Evolutionary conservation across 192 early-diverging fungal species (phyloP).

Genomic region (Backusella circina): DNA sequence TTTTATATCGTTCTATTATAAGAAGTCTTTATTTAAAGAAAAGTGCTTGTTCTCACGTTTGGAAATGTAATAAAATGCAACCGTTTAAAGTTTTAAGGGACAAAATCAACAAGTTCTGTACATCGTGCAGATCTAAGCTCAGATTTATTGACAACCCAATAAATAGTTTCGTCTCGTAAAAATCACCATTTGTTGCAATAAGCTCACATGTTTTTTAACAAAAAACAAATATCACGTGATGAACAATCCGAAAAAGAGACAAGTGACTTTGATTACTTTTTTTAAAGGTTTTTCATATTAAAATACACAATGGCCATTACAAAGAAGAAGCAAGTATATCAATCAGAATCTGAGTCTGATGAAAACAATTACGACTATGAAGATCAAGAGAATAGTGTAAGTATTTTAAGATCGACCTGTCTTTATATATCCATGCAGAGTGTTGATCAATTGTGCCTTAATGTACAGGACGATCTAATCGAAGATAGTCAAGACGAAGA

Average conservation of each 20-base stretch:
- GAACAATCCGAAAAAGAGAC: neutral
- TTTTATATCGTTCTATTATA: neutral
- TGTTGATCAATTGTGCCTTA: neutral
- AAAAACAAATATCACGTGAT: neutral
- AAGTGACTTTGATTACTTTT: neutral
- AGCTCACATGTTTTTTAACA: neutral
- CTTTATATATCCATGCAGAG: neutral
- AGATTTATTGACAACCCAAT: neutral
- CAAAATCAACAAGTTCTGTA: neutral
- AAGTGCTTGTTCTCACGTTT: neutral
- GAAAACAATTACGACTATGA: slow-evolving; percentile 6
- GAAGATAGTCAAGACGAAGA: slow-evolving; percentile 5
- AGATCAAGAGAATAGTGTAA: slow-evolving; percentile 4
- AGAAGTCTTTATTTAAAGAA: neutral
- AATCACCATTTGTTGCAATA: neutral
- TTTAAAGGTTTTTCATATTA: neutral
- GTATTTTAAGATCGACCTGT: neutral
- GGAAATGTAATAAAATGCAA: neutral
- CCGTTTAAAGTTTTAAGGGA: neutral
- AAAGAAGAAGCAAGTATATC: neutral
- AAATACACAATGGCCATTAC: neutral
- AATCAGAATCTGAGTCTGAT: slow-evolving; percentile 11
- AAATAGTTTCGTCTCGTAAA: neutral
- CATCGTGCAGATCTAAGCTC: neutral
- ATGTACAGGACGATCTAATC: neutral